A percentile compares a stretch with the other conserved stretches of the same genome.
These are phyloP conservation scores for Blastobotrys malaysiensis DNA, from an alignment of 1,139 yeast species.

Conservation along the genomic window DNA sequence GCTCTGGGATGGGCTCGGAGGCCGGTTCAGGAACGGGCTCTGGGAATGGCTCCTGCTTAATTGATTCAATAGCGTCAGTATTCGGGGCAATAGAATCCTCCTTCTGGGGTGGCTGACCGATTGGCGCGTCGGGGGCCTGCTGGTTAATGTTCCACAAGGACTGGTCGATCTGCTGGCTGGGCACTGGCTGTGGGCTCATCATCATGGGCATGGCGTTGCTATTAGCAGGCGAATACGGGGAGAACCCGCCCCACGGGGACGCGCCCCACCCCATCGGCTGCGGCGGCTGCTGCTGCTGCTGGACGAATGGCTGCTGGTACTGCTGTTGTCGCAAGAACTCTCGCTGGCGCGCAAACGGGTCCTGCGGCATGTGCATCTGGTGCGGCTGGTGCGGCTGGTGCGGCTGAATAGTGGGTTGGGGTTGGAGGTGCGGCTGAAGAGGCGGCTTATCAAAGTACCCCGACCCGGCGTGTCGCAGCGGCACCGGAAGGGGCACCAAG, in stretches of 20 bases:
- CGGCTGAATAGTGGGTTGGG: not conserved
- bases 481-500: constrained; percentile 47
- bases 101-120: not conserved
- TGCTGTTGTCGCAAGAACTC: not conserved
- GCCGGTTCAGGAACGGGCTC: constrained; percentile 1
- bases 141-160: not conserved
- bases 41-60: not conserved
- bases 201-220: not conserved
- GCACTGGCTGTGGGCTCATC: not conserved
- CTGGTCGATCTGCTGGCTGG: not conserved
- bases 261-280: not conserved
- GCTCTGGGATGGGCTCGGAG: not conserved
- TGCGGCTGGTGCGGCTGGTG: not conserved
- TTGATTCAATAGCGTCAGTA: not conserved
- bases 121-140: not conserved
- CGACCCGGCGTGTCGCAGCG: constrained; percentile 5
- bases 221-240: not conserved
- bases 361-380: not conserved
- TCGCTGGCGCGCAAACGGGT: not conserved
- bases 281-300: not conserved
- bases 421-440: not conserved
- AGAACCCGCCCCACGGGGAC: not conserved
- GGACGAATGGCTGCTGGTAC: not conserved
- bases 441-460: constrained; percentile 3
- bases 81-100: not conserved